Evolutionary conservation across 2,329 filamentous ascomycete species (phyloP).

Genomic region (Aspergillus ochraceoroseus): DNA sequence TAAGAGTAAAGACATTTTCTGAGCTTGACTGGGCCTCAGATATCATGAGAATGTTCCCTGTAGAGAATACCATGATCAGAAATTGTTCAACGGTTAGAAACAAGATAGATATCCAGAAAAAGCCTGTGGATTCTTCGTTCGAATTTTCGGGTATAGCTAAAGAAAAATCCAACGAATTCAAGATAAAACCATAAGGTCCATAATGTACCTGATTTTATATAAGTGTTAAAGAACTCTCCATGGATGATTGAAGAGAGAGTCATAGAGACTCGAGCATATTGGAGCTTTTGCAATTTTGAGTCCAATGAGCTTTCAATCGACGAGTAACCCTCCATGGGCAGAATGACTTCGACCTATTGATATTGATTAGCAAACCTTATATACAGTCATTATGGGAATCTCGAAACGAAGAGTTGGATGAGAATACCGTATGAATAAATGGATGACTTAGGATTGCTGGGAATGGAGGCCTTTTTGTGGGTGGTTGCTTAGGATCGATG

Average conservation of each 20-base stretch:
- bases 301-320: conserved; percentile 53
- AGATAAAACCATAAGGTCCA: not conserved
- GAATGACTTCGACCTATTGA: conserved; percentile 56
- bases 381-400: not conserved
- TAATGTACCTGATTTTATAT: conserved; percentile 68
- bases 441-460: conserved; percentile 59
- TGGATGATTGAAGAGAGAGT: conserved; percentile 66
- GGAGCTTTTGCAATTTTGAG: conserved; percentile 34
- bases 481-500: conserved; percentile 65
- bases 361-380: conserved; percentile 1
- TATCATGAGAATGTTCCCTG: conserved; percentile 76
- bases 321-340: conserved; percentile 61
- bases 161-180: no score
- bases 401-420: not conserved
- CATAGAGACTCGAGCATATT: conserved; percentile 67
- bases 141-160: no score
- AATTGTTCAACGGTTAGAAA: no score
- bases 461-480: conserved; percentile 72
- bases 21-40: conserved; percentile 68
- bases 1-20: conserved; percentile 68
- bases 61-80: not conserved
- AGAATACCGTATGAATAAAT: conserved; percentile 65
- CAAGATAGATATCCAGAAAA: no score
- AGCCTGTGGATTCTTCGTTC: no score
- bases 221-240: conserved; percentile 72